A percentile compares a stretch with the other conserved stretches of the same genome.
Conservation (phyloP, 169 alveolate species). For the Theileria equi region DNA sequence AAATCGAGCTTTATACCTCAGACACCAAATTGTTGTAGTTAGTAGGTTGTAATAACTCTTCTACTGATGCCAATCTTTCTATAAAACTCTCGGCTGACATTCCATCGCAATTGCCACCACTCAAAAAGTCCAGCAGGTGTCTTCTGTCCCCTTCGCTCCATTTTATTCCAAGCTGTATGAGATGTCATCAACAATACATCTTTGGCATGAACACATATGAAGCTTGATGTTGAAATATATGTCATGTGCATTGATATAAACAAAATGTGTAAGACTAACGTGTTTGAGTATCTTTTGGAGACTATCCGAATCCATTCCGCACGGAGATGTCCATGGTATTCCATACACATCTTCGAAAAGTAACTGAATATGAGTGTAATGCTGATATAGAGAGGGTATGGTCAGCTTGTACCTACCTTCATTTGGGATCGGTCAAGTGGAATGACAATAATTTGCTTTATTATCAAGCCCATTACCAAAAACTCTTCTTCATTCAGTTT, state of each 20-base stretch:
- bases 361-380: conserved; percentile 6
- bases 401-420: conserved; percentile 21
- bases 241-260: background rate
- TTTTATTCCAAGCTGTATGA: conserved; percentile 51
- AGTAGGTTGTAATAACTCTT: conserved; percentile 23
- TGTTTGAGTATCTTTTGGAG: conserved; percentile 25
- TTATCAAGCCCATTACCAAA: conserved; percentile 35
- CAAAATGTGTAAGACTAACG: background rate
- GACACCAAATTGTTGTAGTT: background rate
- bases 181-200: too few relatives aligned
- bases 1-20: conserved; percentile 1
- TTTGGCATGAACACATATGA: background rate
- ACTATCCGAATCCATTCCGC: conserved; percentile 40
- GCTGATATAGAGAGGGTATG: too few relatives aligned
- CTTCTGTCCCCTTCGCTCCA: conserved; percentile 51
- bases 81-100: conserved; percentile 57
- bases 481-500: conserved; percentile 48
- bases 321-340: conserved; percentile 60
- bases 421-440: conserved; percentile 39
- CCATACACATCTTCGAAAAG: conserved; percentile 45
- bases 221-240: background rate
- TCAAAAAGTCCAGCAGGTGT: conserved; percentile 52
- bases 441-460: conserved; percentile 30
- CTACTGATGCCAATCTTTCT: conserved; percentile 33
- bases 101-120: conserved; percentile 50